Conservation (phyloP, 805 yeast species). For the Yamadazyma insecticola region DNA sequence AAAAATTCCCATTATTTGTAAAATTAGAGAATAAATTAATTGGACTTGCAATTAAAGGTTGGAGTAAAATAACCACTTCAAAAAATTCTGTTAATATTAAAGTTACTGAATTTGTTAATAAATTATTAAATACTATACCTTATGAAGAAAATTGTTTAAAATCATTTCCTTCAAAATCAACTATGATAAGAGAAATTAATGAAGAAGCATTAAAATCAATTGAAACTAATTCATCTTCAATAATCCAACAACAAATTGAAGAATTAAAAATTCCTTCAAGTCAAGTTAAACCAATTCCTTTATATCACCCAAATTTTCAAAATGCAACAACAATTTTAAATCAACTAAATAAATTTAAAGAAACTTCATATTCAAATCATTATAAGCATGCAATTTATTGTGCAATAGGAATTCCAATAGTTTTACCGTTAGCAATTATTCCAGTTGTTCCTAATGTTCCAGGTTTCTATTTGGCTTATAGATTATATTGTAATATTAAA, state of each 20-base stretch:
- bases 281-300: conserved; percentile 36
- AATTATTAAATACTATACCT: conserved; percentile 58
- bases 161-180: conserved; percentile 66
- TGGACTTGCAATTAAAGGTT: conserved; percentile 48
- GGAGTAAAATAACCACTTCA: conserved; percentile 60
- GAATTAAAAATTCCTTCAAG: conserved; percentile 19
- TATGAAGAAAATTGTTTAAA: conserved; percentile 76
- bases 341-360: conserved; percentile 42
- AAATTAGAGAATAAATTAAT: conserved; percentile 44
- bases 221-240: neutral
- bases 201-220: conserved; percentile 14
- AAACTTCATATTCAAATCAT: conserved; percentile 48
- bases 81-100: conserved; percentile 51
- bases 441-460: conserved; percentile 93
- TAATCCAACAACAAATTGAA: conserved; percentile 23
- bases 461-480: conserved; percentile 76
- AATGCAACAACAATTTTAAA: conserved; percentile 22
- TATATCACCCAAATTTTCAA: conserved; percentile 36
- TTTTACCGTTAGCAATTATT: conserved; percentile 72
- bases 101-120: conserved; percentile 51
- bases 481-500: conserved; percentile 80
- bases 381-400: conserved; percentile 49
- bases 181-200: conserved; percentile 50
- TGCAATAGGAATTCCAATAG: conserved; percentile 63
- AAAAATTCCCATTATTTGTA: conserved; percentile 29